Conservation (phyloP, 345 rosid genomes). For the Boechera retrofracta region DNA sequence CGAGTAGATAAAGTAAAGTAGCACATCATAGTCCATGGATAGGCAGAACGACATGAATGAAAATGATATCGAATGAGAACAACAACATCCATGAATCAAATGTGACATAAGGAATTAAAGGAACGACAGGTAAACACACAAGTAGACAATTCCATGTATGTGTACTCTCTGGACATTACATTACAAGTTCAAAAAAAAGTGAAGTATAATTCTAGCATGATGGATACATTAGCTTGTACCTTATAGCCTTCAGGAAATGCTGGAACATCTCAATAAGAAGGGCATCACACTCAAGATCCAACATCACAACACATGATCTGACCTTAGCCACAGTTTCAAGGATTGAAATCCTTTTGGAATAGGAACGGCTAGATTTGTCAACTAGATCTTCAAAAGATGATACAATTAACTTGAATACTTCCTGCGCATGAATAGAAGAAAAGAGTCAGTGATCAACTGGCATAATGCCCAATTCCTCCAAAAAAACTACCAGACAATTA, state of each 20-base stretch:
- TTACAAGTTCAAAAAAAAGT: not conserved
- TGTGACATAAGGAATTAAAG: constrained; percentile 9
- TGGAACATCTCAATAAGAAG: constrained; percentile 90
- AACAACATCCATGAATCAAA: constrained; percentile 9
- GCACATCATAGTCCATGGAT: not conserved
- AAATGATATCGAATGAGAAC: not conserved
- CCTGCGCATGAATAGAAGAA: constrained; percentile 55
- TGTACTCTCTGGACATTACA: not conserved
- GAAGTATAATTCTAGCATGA: constrained; percentile 47
- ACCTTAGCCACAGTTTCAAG: constrained; percentile 98
- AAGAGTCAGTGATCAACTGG: constrained; percentile 9
- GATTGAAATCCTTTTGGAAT: constrained; percentile 71
- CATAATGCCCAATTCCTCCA: constrained; percentile 4
- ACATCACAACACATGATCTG: constrained; percentile 92
- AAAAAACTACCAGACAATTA: not conserved
- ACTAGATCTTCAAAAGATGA: constrained; percentile 80
- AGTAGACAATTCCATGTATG: constrained; percentile 13
- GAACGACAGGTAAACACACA: constrained; percentile 15
- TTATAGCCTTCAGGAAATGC: constrained; percentile 77
- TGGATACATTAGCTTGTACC: constrained; percentile 54
- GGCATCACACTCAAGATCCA: constrained; percentile 95
- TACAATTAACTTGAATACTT: constrained; percentile 86
- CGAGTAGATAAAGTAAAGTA: constrained; percentile 6
- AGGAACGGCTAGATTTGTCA: constrained; percentile 76
- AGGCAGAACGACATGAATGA: no score